A percentile compares a stretch with the other conserved stretches of the same genome.
phyloP scores from a whole-genome alignment of 208 protist genomes.

The Wallacemonas collosoma region DNA sequence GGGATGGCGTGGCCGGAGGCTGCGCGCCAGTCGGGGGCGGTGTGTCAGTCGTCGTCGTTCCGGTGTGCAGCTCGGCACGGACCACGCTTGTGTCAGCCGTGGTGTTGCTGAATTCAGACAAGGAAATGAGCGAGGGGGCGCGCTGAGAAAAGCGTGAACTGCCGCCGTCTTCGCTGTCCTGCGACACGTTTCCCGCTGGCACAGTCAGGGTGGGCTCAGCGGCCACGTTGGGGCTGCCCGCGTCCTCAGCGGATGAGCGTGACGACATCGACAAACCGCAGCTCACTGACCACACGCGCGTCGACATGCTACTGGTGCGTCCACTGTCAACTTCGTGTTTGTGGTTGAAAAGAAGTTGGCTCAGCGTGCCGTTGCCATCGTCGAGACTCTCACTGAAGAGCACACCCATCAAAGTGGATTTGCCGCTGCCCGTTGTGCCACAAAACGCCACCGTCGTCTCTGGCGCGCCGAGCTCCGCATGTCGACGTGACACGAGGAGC shows the following conservation, averaged over 20 bases:
- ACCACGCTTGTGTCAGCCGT: neutral
- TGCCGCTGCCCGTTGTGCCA: conserved; percentile 79
- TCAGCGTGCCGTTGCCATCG: conserved; percentile 74
- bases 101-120: neutral
- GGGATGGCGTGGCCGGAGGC: conserved; percentile 17
- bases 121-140: neutral
- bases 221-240: neutral
- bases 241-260: neutral
- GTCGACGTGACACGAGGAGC: conserved; percentile 74
- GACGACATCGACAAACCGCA: conserved; percentile 14
- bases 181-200: neutral
- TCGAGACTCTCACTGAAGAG: conserved; percentile 73
- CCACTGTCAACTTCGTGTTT: conserved; percentile 96
- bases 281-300: conserved; percentile 86
- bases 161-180: neutral
- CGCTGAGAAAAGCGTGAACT: neutral
- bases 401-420: conserved; percentile 86
- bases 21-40: neutral
- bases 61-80: neutral
- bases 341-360: conserved; percentile 93
- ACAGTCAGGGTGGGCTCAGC: neutral
- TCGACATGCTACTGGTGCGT: conserved; percentile 92
- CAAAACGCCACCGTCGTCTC: conserved; percentile 87
- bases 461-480: conserved; percentile 31
- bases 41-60: conserved; percentile 10